Evolutionary conservation across 2,329 filamentous ascomycete species (phyloP), one percentile per base, ranked within the genome.

Genomic region (Nemania bipapillata): DNA sequence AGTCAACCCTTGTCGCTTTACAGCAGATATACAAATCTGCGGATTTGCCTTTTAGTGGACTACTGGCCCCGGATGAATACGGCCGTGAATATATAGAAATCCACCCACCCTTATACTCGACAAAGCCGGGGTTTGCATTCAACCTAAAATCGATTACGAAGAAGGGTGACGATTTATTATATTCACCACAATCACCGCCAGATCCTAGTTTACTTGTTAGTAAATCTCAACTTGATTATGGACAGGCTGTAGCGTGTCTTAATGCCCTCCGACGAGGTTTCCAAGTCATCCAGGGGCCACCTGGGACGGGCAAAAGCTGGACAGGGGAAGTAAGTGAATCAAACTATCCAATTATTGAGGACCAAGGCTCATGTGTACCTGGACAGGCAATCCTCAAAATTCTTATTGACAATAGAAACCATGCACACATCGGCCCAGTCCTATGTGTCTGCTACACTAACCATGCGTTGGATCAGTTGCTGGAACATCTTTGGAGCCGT

Each of bases 261-360:
- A 79, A 83, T 20, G 83, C 87, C 1, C 77, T 92, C 0, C 82
- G 79, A 0, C 81, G 83, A 1, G 83, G 83, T 35, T 77, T 91
- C 6, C 85, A 87, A 0, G 80, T 91, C 4, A 89, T 91, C 17
- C 90, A 92, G 79, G 90, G 91, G 0, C 90, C 90, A 0, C 90
- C 90, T 0, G 90, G 90, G 0, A 92, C 90, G 0, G 90, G 91
- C 0, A 92, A 92, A 75, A 86, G 83, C 4, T 91, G 50, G 37
- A 63, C 60, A 2, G 60, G 60, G 45, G 60, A 63, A 35, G 57
- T 15, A 60, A 60, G 45, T 35, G 24, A 15, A 50, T 60, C 37
- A 3, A 2, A 9, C 9, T 32, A 28, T 42, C 9, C 6, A 26
- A 9, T 49, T 5, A 24, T 32, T 9, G 5, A 37, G 15, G 20